Percentiles rank a stretch among this genome's conserved stretches.
Conservation (phyloP, 768 basidiomycete species). For the Mycena galericulata region DNA sequence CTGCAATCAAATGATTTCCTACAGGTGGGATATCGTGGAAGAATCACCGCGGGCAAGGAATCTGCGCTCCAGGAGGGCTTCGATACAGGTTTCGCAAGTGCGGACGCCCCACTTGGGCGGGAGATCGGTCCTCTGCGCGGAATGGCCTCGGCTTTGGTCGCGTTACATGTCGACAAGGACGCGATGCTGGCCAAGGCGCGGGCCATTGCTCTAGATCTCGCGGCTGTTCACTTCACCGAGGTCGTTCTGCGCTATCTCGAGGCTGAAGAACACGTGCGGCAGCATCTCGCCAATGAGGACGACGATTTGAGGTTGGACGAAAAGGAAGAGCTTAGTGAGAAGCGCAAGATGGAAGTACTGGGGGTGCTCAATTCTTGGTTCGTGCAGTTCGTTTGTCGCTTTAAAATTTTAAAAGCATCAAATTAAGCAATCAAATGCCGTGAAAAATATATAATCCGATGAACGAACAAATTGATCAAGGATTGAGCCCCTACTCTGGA, state of each 20-base stretch:
- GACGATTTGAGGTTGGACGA: conserved; percentile 45
- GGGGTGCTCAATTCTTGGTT: too few species aligned
- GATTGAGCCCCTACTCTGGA: too few species aligned
- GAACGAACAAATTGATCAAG: too few species aligned
- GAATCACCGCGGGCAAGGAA: conserved; percentile 93
- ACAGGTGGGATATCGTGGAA: conserved; percentile 96
- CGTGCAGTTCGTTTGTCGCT: too few species aligned
- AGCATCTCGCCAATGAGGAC: conserved; percentile 67
- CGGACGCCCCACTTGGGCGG: conserved; percentile 81
- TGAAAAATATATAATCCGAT: too few species aligned
- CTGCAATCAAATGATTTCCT: conserved; percentile 2
- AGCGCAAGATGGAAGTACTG: conserved; percentile 63
- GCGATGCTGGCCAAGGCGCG: conserved; percentile 57
- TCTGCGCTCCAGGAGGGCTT: conserved; percentile 90
- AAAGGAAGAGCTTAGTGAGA: conserved; percentile 58
- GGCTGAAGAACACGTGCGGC: conserved; percentile 80
- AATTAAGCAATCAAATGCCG: too few species aligned
- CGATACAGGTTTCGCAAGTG: conserved; percentile 81
- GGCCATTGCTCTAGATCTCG: conserved; percentile 67
- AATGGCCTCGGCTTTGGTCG: conserved; percentile 68
- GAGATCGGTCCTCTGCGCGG: conserved; percentile 86
- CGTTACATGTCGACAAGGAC: conserved; percentile 48
- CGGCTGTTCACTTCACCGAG: conserved; percentile 73
- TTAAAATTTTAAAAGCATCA: too few species aligned
- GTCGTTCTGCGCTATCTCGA: conserved; percentile 82